phyloP scores from a whole-genome alignment of 371 early-diverging fungal genomes.

The Lichtheimia ramosa region DNA sequence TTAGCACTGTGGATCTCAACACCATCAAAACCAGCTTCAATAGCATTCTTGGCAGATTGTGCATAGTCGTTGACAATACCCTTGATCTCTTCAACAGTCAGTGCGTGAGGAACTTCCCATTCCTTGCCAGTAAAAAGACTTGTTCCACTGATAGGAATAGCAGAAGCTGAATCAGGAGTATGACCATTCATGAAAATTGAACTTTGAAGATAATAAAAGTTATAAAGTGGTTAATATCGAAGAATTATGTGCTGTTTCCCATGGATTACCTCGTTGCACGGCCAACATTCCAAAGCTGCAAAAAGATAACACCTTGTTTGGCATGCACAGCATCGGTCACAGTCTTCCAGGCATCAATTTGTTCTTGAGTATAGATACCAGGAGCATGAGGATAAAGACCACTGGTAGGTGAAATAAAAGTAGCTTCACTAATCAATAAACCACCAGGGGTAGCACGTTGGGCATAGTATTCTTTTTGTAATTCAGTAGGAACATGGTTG shows the following conservation, averaged over 20 bases:
- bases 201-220: too few species aligned
- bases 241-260: too few species aligned
- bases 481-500: slow-evolving; percentile 33
- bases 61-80: slow-evolving; percentile 60
- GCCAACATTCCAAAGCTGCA: slow-evolving; percentile 40
- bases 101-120: slow-evolving; percentile 56
- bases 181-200: slow-evolving; percentile 3
- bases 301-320: slow-evolving; percentile 57
- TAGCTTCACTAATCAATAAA: slow-evolving; percentile 60
- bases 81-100: slow-evolving; percentile 64
- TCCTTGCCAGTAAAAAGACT: slow-evolving; percentile 1
- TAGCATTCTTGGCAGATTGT: slow-evolving; percentile 39
- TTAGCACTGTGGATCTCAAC: slow-evolving; percentile 73
- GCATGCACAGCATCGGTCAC: slow-evolving; percentile 59
- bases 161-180: slow-evolving; percentile 18
- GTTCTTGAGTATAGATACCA: slow-evolving; percentile 53
- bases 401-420: slow-evolving; percentile 43
- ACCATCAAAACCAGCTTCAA: slow-evolving; percentile 62
- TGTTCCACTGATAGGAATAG: slow-evolving; percentile 17
- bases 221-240: too few species aligned
- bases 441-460: slow-evolving; percentile 61
- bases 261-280: too few species aligned
- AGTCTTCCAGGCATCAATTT: slow-evolving; percentile 60
- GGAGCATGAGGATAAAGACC: slow-evolving; percentile 38
- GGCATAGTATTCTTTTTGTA: slow-evolving; percentile 52